A percentile compares a stretch with the other conserved stretches of the same genome.
phyloP scores from a whole-genome alignment of 177 flowering plant genomes.

The Vitis hybrid region DNA sequence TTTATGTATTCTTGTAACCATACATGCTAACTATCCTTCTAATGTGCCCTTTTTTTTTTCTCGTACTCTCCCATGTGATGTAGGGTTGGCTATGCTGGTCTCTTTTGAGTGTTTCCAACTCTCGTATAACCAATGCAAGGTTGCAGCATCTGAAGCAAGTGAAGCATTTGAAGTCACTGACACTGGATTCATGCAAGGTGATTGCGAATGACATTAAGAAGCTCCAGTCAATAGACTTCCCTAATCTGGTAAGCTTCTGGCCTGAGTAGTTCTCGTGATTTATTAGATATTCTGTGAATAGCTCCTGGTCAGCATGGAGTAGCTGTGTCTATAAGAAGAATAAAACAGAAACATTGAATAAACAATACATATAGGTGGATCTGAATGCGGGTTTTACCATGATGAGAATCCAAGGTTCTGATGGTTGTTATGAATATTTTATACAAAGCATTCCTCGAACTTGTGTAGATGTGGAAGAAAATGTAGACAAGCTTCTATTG shows the following conservation, averaged over 20 bases:
- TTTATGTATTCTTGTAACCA: too few species aligned
- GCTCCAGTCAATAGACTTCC: conserved; percentile 68
- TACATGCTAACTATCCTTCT: too few species aligned
- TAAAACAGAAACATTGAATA: too few species aligned
- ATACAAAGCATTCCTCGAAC: conserved; percentile 3
- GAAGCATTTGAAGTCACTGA: conserved; percentile 64
- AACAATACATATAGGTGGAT: too few species aligned
- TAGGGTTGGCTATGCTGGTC: conserved; percentile 76
- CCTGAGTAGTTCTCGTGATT: conserved; percentile 44
- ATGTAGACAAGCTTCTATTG: conserved; percentile 16
- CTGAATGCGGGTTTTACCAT: too few species aligned
- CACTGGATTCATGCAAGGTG: conserved; percentile 86
- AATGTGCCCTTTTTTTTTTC: neutral
- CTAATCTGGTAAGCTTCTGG: conserved; percentile 70
- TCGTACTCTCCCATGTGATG: conserved; percentile 6
- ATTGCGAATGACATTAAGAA: conserved; percentile 75
- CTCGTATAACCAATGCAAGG: conserved; percentile 64
- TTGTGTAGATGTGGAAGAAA: conserved; percentile 28
- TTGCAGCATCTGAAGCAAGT: conserved; percentile 61
- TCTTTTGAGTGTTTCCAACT: conserved; percentile 77
- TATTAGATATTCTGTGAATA: conserved; percentile 11
- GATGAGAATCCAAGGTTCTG: neutral
- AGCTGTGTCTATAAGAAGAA: neutral
- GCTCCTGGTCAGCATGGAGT: neutral
- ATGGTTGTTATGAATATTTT: neutral